These are phyloP conservation scores for Thelonectria olida DNA, from an alignment of 2,329 filamentous ascomycete genomes.

Conservation along the genomic window DNA sequence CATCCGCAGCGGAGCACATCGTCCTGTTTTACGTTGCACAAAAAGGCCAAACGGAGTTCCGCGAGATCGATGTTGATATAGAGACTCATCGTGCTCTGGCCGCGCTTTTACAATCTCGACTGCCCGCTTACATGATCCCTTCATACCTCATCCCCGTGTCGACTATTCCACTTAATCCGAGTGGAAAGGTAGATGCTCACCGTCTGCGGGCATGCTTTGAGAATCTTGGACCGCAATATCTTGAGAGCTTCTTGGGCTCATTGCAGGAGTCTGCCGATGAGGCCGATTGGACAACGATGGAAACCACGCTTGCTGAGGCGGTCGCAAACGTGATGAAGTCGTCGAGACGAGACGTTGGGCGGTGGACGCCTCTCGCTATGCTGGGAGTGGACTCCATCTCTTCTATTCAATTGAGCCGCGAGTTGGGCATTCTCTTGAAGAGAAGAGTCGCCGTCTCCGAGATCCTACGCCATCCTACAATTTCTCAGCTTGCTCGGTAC, in stretches of 20 bases:
- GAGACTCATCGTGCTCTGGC: conserved; percentile 59
- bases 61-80: conserved; percentile 48
- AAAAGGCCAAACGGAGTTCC: conserved; percentile 40
- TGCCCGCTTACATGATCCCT: conserved; percentile 85
- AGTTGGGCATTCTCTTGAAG: conserved; percentile 57
- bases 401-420: conserved; percentile 74
- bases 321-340: conserved; percentile 62
- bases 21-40: conserved; percentile 74
- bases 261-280: conserved; percentile 42
- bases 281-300: conserved; percentile 61
- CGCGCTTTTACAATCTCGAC: conserved; percentile 58
- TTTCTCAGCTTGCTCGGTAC: conserved; percentile 66
- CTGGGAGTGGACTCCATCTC: conserved; percentile 86
- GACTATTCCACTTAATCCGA: conserved; percentile 74
- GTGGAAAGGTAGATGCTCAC: conserved; percentile 77
- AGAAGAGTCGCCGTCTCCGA: conserved; percentile 70
- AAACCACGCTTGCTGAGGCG: conserved; percentile 63
- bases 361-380: conserved; percentile 78
- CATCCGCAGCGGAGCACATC: conserved; percentile 60
- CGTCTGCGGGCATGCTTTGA: conserved; percentile 60
- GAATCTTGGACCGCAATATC: conserved; percentile 52
- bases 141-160: conserved; percentile 76
- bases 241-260: conserved; percentile 49
- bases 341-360: conserved; percentile 57
- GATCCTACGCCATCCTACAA: conserved; percentile 73